Percentiles rank a stretch among this genome's conserved stretches.
Conservation (phyloP, 768 basidiomycete species). For the Exidia glandulosa region DNA sequence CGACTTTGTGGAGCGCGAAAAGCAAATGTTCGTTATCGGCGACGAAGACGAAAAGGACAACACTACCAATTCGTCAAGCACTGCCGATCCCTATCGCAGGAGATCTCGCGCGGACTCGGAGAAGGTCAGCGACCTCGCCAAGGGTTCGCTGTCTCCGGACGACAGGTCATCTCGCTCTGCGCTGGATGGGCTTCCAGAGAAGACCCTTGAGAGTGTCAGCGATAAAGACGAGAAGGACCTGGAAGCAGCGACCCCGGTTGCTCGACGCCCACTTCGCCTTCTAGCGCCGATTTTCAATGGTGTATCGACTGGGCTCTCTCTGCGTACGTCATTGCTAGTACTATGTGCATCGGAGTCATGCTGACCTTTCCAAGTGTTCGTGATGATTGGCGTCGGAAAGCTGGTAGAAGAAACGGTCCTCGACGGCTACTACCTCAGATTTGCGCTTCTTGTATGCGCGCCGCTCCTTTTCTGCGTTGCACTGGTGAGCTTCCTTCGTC, state of each 20-base stretch:
- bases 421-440: conserved; percentile 52
- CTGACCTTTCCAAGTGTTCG: neutral
- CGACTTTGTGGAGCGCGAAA: neutral
- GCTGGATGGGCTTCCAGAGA: neutral
- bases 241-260: too few relatives aligned
- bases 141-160: neutral
- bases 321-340: neutral
- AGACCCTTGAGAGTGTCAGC: too few relatives aligned
- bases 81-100: neutral
- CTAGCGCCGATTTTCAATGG: neutral
- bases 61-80: neutral
- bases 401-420: conserved; percentile 22
- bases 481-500: conserved; percentile 15
- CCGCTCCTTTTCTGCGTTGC: conserved; percentile 72
- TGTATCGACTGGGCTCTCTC: neutral
- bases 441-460: conserved; percentile 49
- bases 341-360: neutral
- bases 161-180: neutral
- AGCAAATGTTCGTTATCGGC: neutral
- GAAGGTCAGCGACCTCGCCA: neutral
- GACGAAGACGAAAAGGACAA: neutral
- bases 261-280: neutral
- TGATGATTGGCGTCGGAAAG: neutral
- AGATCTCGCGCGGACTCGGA: neutral
- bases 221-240: too few relatives aligned